phyloP scores from a whole-genome alignment of 139 green algal species.

The Pleodorina starrii region DNA sequence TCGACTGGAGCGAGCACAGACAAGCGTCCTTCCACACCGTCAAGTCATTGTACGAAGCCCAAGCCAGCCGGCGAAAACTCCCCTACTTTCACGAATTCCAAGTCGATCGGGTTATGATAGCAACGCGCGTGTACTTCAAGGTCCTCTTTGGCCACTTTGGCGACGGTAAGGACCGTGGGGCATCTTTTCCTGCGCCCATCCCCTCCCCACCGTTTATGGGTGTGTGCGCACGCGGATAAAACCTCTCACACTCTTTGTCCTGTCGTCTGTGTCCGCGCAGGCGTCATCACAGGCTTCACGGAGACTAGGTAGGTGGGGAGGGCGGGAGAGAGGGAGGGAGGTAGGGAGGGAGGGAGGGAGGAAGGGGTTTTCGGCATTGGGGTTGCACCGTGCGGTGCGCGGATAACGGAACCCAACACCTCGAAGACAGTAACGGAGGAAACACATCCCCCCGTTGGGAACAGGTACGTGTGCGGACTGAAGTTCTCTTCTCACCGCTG shows the following conservation, averaged over 20 bases:
- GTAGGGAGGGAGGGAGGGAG: too few relatives aligned
- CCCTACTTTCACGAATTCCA: slow-evolving; percentile 21
- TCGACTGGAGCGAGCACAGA: slow-evolving; percentile 4
- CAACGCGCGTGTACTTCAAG: slow-evolving; percentile 5
- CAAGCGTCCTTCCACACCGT: slow-evolving; percentile 29
- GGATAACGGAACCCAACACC: too few relatives aligned
- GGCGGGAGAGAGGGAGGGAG: too few relatives aligned
- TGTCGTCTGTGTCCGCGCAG: neutral
- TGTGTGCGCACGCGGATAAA: too few relatives aligned
- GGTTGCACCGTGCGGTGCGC: too few relatives aligned
- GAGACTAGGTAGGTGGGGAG: slow-evolving; percentile 13
- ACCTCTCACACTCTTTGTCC: neutral
- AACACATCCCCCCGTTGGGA: neutral
- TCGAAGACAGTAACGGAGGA: neutral
- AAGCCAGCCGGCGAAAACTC: neutral
- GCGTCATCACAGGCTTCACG: neutral
- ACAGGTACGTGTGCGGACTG: neutral
- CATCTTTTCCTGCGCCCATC: neutral
- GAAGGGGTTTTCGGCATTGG: too few relatives aligned
- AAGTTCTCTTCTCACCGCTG: neutral
- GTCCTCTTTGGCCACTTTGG: slow-evolving; percentile 1
- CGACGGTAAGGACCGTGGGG: neutral
- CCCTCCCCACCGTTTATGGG: neutral
- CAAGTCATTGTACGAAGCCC: neutral
- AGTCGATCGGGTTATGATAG: neutral